Percentiles rank a stretch among this genome's conserved stretches.
These are phyloP conservation scores for Zygoascus biomembranicola DNA, from an alignment of 805 yeast species.

Conservation along the genomic window DNA sequence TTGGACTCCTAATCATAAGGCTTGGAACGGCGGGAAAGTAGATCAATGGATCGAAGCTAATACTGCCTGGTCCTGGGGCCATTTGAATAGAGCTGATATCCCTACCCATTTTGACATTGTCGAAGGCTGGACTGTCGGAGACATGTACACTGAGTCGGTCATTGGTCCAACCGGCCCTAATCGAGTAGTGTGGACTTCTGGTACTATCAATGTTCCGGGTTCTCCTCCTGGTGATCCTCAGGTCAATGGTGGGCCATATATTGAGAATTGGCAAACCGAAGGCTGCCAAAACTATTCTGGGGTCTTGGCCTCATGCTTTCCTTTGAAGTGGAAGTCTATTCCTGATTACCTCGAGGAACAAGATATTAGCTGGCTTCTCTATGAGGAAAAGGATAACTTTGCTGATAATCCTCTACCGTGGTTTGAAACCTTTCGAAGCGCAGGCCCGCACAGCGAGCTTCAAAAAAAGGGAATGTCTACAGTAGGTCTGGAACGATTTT, in stretches of 20 bases:
- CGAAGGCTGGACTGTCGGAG: conserved; percentile 20
- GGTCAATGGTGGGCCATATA: conserved; percentile 17
- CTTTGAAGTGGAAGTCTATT: conserved; percentile 18
- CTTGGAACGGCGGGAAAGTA: conserved; percentile 19
- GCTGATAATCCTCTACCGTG: conserved; percentile 19
- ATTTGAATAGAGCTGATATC: conserved; percentile 13
- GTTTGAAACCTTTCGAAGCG: conserved; percentile 14
- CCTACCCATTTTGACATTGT: conserved; percentile 19
- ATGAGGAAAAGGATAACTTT: conserved; percentile 16
- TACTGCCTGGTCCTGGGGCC: conserved; percentile 18
- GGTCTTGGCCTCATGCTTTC: conserved; percentile 16
- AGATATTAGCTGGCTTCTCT: conserved; percentile 18
- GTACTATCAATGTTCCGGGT: conserved; percentile 18
- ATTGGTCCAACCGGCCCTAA: conserved; percentile 22
- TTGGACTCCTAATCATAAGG: conserved; percentile 18
- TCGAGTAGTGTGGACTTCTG: conserved; percentile 22
- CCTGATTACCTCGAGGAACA: conserved; percentile 15
- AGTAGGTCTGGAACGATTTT: conserved; percentile 16
- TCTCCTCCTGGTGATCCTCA: conserved; percentile 13
- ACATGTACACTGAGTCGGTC: conserved; percentile 20
- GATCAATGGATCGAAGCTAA: conserved; percentile 19
- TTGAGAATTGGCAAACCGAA: conserved; percentile 16
- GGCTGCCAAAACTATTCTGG: conserved; percentile 14
- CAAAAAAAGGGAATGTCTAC: conserved; percentile 14
- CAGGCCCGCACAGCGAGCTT: conserved; percentile 5